Conservation (phyloP, 805 yeast genomes). For the Yueomyces sp. region DNA sequence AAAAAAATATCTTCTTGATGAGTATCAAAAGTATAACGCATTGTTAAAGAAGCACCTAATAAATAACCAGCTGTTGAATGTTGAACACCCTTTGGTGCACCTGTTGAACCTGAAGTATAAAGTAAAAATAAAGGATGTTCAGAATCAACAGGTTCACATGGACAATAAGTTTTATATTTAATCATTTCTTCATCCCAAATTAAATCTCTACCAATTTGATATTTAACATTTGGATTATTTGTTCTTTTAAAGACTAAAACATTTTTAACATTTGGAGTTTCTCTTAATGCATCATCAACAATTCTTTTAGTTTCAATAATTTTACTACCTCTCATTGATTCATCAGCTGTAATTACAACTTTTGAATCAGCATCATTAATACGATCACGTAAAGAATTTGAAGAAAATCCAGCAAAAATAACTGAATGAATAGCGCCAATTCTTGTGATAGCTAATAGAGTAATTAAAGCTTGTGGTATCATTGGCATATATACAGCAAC, state of each 20-base stretch:
- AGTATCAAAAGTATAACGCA: slow-evolving; percentile 86
- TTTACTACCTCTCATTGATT: slow-evolving; percentile 92
- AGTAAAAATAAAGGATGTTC: slow-evolving; percentile 94
- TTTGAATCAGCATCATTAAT: slow-evolving; percentile 75
- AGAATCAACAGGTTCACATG: slow-evolving; percentile 75
- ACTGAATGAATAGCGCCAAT: slow-evolving; percentile 95
- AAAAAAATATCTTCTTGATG: slow-evolving; percentile 79
- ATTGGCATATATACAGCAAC: slow-evolving; percentile 95
- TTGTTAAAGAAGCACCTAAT: slow-evolving; percentile 82
- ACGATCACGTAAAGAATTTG: slow-evolving; percentile 86
- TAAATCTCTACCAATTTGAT: slow-evolving; percentile 69
- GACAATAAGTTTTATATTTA: slow-evolving; percentile 72
- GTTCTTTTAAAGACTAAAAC: slow-evolving; percentile 86
- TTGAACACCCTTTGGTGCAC: slow-evolving; percentile 96
- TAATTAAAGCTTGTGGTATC: slow-evolving; percentile 92
- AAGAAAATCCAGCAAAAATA: slow-evolving; percentile 91
- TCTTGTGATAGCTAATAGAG: slow-evolving; percentile 88
- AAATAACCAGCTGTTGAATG: slow-evolving; percentile 92
- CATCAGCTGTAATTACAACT: slow-evolving; percentile 88
- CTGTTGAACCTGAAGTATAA: slow-evolving; percentile 97
- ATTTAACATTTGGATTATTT: slow-evolving; percentile 56
- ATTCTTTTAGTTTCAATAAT: slow-evolving; percentile 83
- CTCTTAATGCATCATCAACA: slow-evolving; percentile 83
- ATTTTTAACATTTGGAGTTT: slow-evolving; percentile 59
- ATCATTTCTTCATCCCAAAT: slow-evolving; percentile 91